Base-by-base conservation (phyloP, 2,329 filamentous ascomycete species). In the Pezizomycotina sp. region DNA sequence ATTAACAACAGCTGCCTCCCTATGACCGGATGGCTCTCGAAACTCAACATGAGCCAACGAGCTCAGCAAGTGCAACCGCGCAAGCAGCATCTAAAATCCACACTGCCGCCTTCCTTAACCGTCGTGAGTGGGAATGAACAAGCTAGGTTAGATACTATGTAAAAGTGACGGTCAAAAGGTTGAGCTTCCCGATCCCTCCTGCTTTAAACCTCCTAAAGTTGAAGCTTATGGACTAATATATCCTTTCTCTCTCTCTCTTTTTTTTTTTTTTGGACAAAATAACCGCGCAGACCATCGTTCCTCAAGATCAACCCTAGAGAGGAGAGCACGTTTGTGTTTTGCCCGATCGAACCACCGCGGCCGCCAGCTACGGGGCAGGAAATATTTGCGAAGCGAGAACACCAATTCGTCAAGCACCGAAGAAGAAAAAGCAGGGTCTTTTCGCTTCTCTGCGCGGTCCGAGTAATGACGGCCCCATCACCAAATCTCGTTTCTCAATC, bases 131-230 rank as follows among this genome's bases (percentile, higher is more conserved):
- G 76, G 20, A 73, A 84, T 22, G 44, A 46, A 23, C 39, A 39
- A 56, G 86, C 84, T 14, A 83, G 92, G 58, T 84, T 42, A 70
- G 75, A 48, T 98, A 98, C 59, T 98, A 80, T 55, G 68, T 95
- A 54, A 98, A 98, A 56, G 82, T 78, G n/a, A 95, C 89, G 0
- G 74, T 95, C 4, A 80, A 83, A 52, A 67, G 83, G n/a, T 82
- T 83, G 0, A 75, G 78, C 9, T 66, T n/a, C n/a, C n/a, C n/a
- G n/a, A 93, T 41, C 81, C 91, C 58, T 61, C 52, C 31, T 47
- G 48, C 19, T 10, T 14, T 4, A 8, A 6, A 31, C n/a, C 10
- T 6, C 7, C 20, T 18, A n/a, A 15, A 29, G 9, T 15, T 7
- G 20, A 22, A 8, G 18, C 12, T 27, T 15, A 31, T 8, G 49